These are phyloP conservation scores for Geotrichum klebahnii DNA, from an alignment of 1,139 yeast genomes.

Conservation along the genomic window DNA sequence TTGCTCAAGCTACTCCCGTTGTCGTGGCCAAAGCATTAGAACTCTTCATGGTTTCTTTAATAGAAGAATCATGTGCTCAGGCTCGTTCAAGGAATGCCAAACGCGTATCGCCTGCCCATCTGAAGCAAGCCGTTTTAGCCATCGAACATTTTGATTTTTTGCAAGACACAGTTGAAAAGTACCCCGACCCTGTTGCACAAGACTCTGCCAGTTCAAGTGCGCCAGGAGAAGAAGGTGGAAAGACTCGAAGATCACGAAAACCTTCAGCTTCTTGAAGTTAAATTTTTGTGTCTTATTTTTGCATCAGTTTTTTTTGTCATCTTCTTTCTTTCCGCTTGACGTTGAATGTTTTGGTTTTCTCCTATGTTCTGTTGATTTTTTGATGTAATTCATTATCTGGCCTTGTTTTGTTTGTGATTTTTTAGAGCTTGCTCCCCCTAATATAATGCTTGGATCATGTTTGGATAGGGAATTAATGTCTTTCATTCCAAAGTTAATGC, in stretches of 20 bases:
- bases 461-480: no score
- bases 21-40: constrained; percentile 94
- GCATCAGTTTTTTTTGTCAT: background rate
- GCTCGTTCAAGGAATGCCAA: constrained; percentile 74
- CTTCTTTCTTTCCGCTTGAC: background rate
- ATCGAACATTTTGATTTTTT: constrained; percentile 92
- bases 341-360: no score
- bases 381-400: no score
- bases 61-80: constrained; percentile 75
- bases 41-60: constrained; percentile 82
- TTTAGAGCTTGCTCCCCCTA: no score
- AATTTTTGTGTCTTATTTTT: background rate
- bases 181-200: constrained; percentile 41
- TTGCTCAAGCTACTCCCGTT: constrained; percentile 96
- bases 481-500: no score
- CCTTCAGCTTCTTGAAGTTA: constrained; percentile 5
- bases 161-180: constrained; percentile 66
- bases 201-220: constrained; percentile 1
- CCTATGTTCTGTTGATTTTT: no score
- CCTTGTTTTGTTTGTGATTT: no score
- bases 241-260: constrained; percentile 9
- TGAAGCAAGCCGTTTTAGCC: constrained; percentile 75
- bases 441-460: no score
- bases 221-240: constrained; percentile 11
- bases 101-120: constrained; percentile 77